Evolutionary conservation across 2,329 filamentous ascomycete genomes (phyloP).

Genomic region (Capronia coronata): DNA sequence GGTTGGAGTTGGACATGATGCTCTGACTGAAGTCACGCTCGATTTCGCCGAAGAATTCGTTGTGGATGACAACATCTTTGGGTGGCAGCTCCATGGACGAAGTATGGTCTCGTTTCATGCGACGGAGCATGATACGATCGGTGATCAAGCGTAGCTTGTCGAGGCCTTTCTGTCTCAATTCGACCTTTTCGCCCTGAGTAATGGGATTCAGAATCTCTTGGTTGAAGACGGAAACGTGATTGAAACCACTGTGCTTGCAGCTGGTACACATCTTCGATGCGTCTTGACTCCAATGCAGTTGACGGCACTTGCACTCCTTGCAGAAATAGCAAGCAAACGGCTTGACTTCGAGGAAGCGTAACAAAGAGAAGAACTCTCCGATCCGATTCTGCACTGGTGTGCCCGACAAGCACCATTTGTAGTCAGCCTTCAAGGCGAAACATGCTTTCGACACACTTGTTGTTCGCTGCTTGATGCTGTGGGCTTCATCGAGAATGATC

Average conservation of each 20-base stretch:
- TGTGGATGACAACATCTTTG: conserved; percentile 85
- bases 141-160: conserved; percentile 80
- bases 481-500: conserved; percentile 87
- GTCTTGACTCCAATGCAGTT: conserved; percentile 76
- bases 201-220: conserved; percentile 87
- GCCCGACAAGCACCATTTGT: conserved; percentile 93
- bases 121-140: conserved; percentile 88
- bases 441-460: conserved; percentile 93
- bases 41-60: conserved; percentile 93
- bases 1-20: conserved; percentile 86
- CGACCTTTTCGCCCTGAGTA: conserved; percentile 48
- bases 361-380: conserved; percentile 89
- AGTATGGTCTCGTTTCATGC: conserved; percentile 88
- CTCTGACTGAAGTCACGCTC: conserved; percentile 93
- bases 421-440: conserved; percentile 78
- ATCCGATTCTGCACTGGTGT: conserved; percentile 96
- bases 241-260: conserved; percentile 61
- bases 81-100: conserved; percentile 93
- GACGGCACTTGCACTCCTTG: conserved; percentile 73
- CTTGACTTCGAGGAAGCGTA: conserved; percentile 81
- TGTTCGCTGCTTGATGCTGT: conserved; percentile 77
- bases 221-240: conserved; percentile 79
- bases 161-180: conserved; percentile 63
- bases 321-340: conserved; percentile 94
- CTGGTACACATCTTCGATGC: conserved; percentile 62